Evolutionary conservation across 495 filamentous ascomycete species (phyloP), one percentile per base, ranked within the genome.

Genomic region (Pyrenula aspistea): DNA sequence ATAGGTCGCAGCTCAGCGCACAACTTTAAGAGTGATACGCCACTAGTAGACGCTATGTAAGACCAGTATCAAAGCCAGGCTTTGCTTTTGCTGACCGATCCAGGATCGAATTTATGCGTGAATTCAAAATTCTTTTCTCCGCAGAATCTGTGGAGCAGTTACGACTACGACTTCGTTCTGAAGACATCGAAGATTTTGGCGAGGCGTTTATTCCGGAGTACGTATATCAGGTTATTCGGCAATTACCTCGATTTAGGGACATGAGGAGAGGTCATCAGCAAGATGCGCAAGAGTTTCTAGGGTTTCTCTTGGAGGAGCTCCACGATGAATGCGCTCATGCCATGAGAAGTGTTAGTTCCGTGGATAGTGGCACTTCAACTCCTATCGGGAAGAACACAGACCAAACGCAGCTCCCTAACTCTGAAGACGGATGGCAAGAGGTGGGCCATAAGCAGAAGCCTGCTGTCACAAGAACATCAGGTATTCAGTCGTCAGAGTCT

Each of bases 231-330:
- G 87, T 91, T 48, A 94, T 97, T 57, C 80, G 84, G 57, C 83
- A 85, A 60, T 73, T 95, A 50, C 88, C 90, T 49, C 83, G 90
- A 51, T 97, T 98, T 70, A 80, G 89, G 21, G 85, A 86, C 62
- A 96, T 98, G 93, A 80, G 86, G 65, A 86, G 91, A 53, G 93
- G 93, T 1, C 94, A 97, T 57, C 93, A 98, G 66, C 91, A 98
- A 76, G 93, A 98, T 73, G 94, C 94, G 10, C 89, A 98, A 66
- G 93, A 98, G 60, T 98, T 98, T 67, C 74, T 98, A 4, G 94
- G 93, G 0, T 96, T 97, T 62, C 76, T 97, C 42, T 77, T 98
- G 8, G 91, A 95, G 61, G 88, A 89, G 53, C 80, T 98, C 50
- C 91, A 97, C 63, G 91, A 96, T 56, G 93, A 98, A 68, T 96